A percentile compares a stretch with the other conserved stretches of the same genome.
Evolutionary conservation across 768 basidiomycete species (phyloP).

Genomic region (Amanita inopinata): DNA sequence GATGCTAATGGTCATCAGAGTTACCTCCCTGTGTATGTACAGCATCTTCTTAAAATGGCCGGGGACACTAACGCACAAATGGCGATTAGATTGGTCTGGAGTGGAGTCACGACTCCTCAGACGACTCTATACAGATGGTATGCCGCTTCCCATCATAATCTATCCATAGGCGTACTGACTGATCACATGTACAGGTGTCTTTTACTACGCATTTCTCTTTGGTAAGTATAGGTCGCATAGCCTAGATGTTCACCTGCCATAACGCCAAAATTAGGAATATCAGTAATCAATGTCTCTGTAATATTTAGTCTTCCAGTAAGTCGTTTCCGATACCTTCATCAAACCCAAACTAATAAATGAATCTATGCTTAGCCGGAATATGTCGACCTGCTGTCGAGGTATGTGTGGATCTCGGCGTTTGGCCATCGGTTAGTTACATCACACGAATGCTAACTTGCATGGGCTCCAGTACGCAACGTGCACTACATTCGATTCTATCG

Average conservation of each 20-base stretch:
- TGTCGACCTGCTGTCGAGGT: background rate
- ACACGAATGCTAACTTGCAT: background rate
- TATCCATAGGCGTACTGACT: background rate
- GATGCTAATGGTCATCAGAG: background rate
- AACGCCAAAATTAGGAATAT: background rate
- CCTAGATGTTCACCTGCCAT: background rate
- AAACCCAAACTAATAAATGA: background rate
- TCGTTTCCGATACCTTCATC: background rate
- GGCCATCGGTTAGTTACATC: too few species aligned
- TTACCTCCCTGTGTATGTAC: background rate
- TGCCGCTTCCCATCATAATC: too few species aligned
- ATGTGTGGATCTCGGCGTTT: background rate
- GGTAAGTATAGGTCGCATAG: background rate
- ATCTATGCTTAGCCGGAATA: background rate
- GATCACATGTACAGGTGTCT: background rate
- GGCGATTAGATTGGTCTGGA: background rate
- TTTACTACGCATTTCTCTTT: background rate
- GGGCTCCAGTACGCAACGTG: background rate
- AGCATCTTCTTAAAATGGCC: background rate
- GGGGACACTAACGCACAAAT: background rate
- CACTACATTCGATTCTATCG: slow-evolving; percentile 1
- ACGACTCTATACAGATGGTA: background rate
- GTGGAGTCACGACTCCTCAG: background rate
- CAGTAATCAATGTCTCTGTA: background rate
- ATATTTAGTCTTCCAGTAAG: background rate